phyloP scores from a whole-genome alignment of 352 stramenopile genomes.

The Pythium rishiriense region DNA sequence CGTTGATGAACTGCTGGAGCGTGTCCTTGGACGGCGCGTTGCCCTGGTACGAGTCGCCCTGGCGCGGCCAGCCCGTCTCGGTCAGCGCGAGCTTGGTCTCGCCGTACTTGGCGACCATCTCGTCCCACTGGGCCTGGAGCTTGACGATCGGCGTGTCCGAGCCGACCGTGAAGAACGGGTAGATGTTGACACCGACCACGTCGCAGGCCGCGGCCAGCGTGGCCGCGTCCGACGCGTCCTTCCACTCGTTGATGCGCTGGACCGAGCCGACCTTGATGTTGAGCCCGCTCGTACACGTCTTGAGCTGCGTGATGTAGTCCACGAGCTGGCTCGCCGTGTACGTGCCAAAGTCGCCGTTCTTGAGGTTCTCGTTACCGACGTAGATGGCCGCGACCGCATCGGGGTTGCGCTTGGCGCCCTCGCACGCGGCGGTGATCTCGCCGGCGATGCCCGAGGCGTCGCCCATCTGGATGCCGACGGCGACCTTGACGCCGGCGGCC shows the following conservation, averaged over 20 bases:
- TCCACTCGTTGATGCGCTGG: constrained; percentile 69
- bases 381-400: constrained; percentile 35
- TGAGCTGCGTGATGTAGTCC: constrained; percentile 33
- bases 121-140: constrained; percentile 49
- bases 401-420: constrained; percentile 30
- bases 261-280: constrained; percentile 44
- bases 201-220: constrained; percentile 32
- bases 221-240: constrained; percentile 34
- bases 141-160: constrained; percentile 39
- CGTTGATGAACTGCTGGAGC: constrained; percentile 46
- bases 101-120: constrained; percentile 42
- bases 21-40: constrained; percentile 44
- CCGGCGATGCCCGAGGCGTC: constrained; percentile 28
- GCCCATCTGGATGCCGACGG: constrained; percentile 36
- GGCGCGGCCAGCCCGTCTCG: constrained; percentile 60
- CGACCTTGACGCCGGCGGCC: constrained; percentile 31
- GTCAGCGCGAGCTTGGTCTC: constrained; percentile 40
- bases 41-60: constrained; percentile 27
- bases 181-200: constrained; percentile 63
- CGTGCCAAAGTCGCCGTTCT: constrained; percentile 30
- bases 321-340: constrained; percentile 31
- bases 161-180: constrained; percentile 68
- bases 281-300: constrained; percentile 26
- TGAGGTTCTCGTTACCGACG: constrained; percentile 45
- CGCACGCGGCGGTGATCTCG: constrained; percentile 34